Percentiles rank a stretch among this genome's conserved stretches.
Conservation (phyloP, 345 rosid genomes). For the Gossypium australe region DNA sequence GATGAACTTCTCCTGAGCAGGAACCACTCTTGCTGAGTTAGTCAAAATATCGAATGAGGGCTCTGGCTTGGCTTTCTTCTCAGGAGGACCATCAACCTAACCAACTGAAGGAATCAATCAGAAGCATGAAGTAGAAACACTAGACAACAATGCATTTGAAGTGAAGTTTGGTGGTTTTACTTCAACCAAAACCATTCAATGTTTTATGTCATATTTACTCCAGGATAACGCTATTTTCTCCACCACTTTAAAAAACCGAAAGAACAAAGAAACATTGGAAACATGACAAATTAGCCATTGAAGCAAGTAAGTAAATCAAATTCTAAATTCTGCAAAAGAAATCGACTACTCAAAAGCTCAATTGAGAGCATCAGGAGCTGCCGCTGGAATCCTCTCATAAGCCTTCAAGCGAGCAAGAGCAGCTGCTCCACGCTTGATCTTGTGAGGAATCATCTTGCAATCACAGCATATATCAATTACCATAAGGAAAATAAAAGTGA, state of each 20-base stretch:
- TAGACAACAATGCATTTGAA: neutral
- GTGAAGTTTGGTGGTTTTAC: neutral
- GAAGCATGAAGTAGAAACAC: neutral
- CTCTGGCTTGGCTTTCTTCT: constrained; percentile 90
- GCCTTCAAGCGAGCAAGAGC: too few species aligned
- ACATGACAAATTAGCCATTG: too few species aligned
- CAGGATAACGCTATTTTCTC: neutral
- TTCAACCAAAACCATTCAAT: neutral
- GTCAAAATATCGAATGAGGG: constrained; percentile 69
- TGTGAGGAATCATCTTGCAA: too few species aligned
- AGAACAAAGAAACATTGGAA: too few species aligned
- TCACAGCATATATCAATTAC: too few species aligned
- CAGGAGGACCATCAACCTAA: constrained; percentile 71
- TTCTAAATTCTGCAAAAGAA: too few species aligned
- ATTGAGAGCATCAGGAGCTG: too few species aligned
- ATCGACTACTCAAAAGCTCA: too few species aligned
- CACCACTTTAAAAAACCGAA: neutral
- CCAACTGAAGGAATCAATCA: neutral
- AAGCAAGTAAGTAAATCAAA: too few species aligned
- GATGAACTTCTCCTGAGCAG: neutral
- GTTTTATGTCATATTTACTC: neutral
- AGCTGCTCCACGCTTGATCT: too few species aligned
- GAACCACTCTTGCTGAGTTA: constrained; percentile 54
- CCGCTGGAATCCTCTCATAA: too few species aligned
- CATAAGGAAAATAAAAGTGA: too few species aligned